Conservation (phyloP, 345 rosid species). For the Barbarea vulgaris region DNA sequence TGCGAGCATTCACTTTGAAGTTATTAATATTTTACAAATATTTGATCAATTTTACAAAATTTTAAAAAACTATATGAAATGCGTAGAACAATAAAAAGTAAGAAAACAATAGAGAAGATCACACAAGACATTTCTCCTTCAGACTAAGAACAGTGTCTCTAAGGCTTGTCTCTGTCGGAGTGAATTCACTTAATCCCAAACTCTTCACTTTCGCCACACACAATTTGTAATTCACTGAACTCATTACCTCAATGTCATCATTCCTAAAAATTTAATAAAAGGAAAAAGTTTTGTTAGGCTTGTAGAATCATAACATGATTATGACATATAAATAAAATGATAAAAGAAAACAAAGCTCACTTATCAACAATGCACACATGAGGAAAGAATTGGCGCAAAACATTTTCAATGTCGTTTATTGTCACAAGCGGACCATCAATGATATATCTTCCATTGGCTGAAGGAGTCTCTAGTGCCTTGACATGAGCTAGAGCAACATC, state of each 20-base stretch:
- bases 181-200: slow-evolving; percentile 46
- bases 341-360: neutral
- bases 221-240: slow-evolving; percentile 9
- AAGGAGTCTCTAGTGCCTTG: slow-evolving; percentile 48
- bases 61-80: too few relatives aligned
- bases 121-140: slow-evolving; percentile 37
- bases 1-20: too few relatives aligned
- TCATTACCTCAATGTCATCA: neutral
- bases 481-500: slow-evolving; percentile 57
- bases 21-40: too few relatives aligned
- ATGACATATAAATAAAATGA: neutral
- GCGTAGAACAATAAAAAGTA: neutral
- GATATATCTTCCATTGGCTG: slow-evolving; percentile 50
- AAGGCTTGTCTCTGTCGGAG: slow-evolving; percentile 50
- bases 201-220: slow-evolving; percentile 30
- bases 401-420: slow-evolving; percentile 1
- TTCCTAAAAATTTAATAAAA: neutral
- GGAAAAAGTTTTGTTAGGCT: neutral
- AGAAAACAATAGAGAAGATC: neutral
- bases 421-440: slow-evolving; percentile 35
- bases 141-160: slow-evolving; percentile 60
- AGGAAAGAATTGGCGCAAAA: slow-evolving; percentile 39
- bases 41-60: too few relatives aligned
- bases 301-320: neutral
- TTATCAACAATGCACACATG: slow-evolving; percentile 13